Evolutionary conservation across 352 stramenopile genomes (phyloP).

Genomic region (Phytophthora brassicae): DNA sequence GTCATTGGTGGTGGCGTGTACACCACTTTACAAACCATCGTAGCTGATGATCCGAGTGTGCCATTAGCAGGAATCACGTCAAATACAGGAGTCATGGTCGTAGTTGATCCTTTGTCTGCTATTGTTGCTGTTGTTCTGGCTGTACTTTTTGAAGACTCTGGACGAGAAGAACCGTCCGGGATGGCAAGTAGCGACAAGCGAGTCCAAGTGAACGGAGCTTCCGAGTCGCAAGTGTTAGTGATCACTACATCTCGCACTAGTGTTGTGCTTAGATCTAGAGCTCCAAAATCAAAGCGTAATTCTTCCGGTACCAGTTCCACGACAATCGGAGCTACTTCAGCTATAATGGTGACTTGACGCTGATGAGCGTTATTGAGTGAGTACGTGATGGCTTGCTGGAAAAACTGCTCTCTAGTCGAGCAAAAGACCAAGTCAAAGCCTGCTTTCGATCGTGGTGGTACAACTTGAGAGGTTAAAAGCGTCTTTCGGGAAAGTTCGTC

Average conservation of each 20-base stretch:
- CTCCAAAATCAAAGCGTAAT: conserved; percentile 81
- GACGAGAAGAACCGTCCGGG: conserved; percentile 23
- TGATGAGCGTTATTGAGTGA: conserved; percentile 86
- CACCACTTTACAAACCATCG: conserved; percentile 47
- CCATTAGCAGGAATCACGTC: conserved; percentile 55
- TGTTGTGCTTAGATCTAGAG: conserved; percentile 44
- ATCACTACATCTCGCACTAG: conserved; percentile 71
- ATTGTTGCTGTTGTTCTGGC: conserved; percentile 27
- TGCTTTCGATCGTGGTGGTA: conserved; percentile 72
- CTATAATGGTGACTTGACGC: conserved; percentile 82
- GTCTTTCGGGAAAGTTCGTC: conserved; percentile 69
- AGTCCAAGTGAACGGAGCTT: conserved; percentile 85
- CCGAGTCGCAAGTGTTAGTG: conserved; percentile 90
- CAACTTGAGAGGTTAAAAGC: conserved; percentile 72
- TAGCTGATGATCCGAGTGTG: conserved; percentile 34
- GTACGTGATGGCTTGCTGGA: conserved; percentile 81
- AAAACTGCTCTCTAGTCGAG: conserved; percentile 78
- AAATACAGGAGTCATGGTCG: conserved; percentile 31
- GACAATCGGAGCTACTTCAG: conserved; percentile 90
- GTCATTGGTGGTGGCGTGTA: conserved; percentile 48
- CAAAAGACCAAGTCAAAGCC: conserved; percentile 92
- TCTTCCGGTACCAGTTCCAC: conserved; percentile 61
- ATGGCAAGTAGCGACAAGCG: conserved; percentile 13
- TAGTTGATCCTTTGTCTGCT: conserved; percentile 20
- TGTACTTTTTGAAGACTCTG: conserved; percentile 68